phyloP scores from a whole-genome alignment of 169 alveolate genomes.

The Babesia ovata region DNA sequence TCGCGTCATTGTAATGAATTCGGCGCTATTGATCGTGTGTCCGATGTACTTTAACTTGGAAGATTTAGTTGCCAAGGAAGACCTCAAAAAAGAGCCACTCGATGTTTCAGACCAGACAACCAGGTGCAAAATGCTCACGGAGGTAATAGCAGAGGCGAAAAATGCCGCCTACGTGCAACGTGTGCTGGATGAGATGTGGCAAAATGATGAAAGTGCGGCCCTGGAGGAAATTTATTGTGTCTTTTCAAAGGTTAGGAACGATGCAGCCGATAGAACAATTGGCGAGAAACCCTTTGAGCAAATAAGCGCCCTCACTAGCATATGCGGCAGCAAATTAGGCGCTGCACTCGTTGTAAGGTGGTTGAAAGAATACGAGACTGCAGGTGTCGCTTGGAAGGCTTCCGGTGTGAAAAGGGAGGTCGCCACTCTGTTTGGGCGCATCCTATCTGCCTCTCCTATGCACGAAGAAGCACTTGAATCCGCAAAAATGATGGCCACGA shows the following conservation, averaged over 20 bases:
- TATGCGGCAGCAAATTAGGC: background rate
- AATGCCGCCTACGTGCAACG: conserved; percentile 32
- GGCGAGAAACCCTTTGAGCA: conserved; percentile 25
- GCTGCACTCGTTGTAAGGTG: conserved; percentile 8
- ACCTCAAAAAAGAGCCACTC: conserved; percentile 40
- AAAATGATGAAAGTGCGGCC: conserved; percentile 40
- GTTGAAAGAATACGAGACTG: background rate
- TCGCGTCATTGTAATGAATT: conserved; percentile 20
- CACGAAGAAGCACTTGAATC: conserved; percentile 41
- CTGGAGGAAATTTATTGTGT: conserved; percentile 3
- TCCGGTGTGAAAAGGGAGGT: conserved; percentile 55
- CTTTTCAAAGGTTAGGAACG: conserved; percentile 11
- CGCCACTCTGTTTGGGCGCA: conserved; percentile 35
- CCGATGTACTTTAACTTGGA: conserved; percentile 51
- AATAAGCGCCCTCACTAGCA: conserved; percentile 21
- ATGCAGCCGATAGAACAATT: conserved; percentile 2
- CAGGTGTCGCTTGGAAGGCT: background rate
- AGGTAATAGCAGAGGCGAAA: conserved; percentile 1
- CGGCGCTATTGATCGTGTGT: conserved; percentile 39
- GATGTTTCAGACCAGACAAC: conserved; percentile 11
- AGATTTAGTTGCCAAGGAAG: conserved; percentile 36
- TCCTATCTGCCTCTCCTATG: conserved; percentile 35
- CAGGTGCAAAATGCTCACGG: conserved; percentile 34
- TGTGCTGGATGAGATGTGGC: conserved; percentile 29
- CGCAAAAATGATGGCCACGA: conserved; percentile 6